These are phyloP conservation scores for Metschnikowia similis DNA, from an alignment of 805 yeast species.

Conservation along the genomic window DNA sequence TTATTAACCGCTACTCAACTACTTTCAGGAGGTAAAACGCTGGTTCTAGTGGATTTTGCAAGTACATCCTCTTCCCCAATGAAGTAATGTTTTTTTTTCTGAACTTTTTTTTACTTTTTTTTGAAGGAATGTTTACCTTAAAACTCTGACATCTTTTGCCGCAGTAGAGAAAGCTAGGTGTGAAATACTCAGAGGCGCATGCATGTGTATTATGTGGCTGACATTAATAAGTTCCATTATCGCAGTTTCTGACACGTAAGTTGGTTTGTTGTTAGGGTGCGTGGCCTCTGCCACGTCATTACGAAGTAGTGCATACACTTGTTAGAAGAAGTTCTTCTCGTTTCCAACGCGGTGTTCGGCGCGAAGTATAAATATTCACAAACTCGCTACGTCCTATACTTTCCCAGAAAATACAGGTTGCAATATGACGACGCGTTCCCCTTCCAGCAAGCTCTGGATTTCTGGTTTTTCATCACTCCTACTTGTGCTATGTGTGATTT, in stretches of 20 bases:
- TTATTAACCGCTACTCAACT: background rate
- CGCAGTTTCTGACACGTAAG: conserved; percentile 3
- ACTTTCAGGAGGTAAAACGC: background rate
- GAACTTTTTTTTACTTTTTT: background rate
- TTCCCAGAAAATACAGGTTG: background rate
- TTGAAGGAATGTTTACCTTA: background rate
- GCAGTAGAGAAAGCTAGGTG: background rate
- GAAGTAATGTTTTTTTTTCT: background rate
- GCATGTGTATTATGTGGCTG: background rate
- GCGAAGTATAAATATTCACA: conserved; percentile 5
- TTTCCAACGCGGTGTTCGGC: conserved; percentile 15
- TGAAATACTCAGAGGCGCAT: background rate
- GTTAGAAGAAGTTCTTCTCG: conserved; percentile 11
- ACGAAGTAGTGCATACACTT: conserved; percentile 8
- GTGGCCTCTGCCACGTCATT: conserved; percentile 15
- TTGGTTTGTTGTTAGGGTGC: conserved; percentile 6
- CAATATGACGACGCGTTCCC: conserved; percentile 7
- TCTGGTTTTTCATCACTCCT: conserved; percentile 28
- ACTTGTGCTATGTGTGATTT: conserved; percentile 32
- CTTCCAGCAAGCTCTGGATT: conserved; percentile 19
- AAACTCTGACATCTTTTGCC: background rate
- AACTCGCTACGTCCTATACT: background rate
- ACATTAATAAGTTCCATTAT: background rate
- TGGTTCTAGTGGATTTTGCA: background rate
- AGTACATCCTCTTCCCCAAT: background rate